Percentiles rank a stretch among this genome's conserved stretches.
Evolutionary conservation across 2,329 filamentous ascomycete genomes (phyloP).

Genomic region (Aspergillus fijiensis): DNA sequence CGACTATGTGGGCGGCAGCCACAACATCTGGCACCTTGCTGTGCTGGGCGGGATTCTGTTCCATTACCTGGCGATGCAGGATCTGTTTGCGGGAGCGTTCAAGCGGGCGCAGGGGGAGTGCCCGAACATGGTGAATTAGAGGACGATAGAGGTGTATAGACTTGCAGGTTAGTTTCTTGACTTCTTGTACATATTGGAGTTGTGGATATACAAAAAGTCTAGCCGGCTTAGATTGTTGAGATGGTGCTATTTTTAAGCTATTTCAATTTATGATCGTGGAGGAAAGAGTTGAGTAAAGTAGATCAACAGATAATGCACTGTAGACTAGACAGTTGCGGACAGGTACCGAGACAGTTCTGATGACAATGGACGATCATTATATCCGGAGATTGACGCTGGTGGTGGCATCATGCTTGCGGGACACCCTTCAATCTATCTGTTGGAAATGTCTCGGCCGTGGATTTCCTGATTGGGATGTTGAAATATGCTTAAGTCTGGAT

Average conservation of each 20-base stretch:
- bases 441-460: neutral
- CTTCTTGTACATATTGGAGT: slow-evolving; percentile 7
- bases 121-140: slow-evolving; percentile 25
- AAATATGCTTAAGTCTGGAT: neutral
- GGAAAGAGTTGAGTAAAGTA: neutral
- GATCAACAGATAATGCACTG: too few relatives aligned
- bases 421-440: neutral
- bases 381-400: neutral
- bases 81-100: slow-evolving; percentile 82
- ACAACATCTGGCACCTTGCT: slow-evolving; percentile 96
- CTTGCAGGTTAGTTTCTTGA: neutral
- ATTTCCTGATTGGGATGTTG: too few relatives aligned
- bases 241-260: neutral
- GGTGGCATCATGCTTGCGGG: too few relatives aligned
- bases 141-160: slow-evolving; percentile 1
- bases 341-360: neutral
- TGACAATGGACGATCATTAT: neutral
- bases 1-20: slow-evolving; percentile 90
- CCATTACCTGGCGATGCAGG: slow-evolving; percentile 93
- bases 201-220: neutral
- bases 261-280: neutral
- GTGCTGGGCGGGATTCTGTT: slow-evolving; percentile 96
- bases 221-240: neutral
- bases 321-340: too few relatives aligned
- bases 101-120: slow-evolving; percentile 58